These are phyloP conservation scores for Triticum monococcum DNA, from an alignment of 176 grass and related monocot genomes.

Conservation along the genomic window DNA sequence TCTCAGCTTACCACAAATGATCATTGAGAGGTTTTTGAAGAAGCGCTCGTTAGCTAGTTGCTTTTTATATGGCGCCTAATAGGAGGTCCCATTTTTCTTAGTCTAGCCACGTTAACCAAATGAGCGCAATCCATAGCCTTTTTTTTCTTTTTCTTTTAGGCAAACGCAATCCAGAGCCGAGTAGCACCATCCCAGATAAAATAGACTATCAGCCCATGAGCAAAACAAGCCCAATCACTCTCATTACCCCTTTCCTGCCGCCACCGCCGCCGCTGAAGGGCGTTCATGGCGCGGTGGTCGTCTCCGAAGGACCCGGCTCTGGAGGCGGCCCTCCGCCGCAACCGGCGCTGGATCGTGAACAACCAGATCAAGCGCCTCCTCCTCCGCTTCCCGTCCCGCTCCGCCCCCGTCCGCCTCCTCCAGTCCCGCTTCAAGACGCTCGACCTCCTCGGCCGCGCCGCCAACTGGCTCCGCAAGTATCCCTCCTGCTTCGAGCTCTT, in stretches of 20 bases:
- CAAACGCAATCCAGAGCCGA: no score
- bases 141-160: no score
- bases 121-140: no score
- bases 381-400: slow-evolving; percentile 63
- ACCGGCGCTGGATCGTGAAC: slow-evolving; percentile 89
- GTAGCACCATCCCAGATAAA: neutral
- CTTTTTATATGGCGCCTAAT: no score
- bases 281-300: slow-evolving; percentile 66
- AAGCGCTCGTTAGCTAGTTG: no score
- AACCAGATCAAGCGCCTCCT: slow-evolving; percentile 94
- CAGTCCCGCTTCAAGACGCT: slow-evolving; percentile 78
- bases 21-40: no score
- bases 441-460: slow-evolving; percentile 74
- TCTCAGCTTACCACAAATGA: no score
- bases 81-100: no score
- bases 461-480: slow-evolving; percentile 95
- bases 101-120: no score
- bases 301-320: slow-evolving; percentile 75
- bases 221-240: neutral
- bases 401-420: slow-evolving; percentile 69
- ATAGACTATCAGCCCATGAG: neutral
- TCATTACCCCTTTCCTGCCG: neutral
- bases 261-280: slow-evolving; percentile 18
- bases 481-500: slow-evolving; percentile 81
- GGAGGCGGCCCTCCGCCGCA: slow-evolving; percentile 69